phyloP scores from a whole-genome alignment of 345 rosid species.

The Camelina sativa region DNA sequence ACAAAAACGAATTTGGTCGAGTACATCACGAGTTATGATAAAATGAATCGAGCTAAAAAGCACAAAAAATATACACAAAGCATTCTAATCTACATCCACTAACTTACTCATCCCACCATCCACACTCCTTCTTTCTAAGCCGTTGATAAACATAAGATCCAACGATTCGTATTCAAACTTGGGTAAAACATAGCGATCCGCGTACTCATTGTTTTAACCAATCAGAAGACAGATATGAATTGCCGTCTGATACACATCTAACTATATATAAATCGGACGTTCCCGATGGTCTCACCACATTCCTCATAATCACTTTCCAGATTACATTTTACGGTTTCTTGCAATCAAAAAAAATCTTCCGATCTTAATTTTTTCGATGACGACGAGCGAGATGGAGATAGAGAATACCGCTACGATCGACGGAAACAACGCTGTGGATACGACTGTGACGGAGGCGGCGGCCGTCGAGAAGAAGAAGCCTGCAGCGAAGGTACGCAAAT shows the following conservation, averaged over 20 bases:
- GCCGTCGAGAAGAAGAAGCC: conserved; percentile 50
- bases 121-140: conserved; percentile 19
- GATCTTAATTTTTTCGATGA: too few relatives aligned
- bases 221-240: conserved; percentile 51
- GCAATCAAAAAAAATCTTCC: background rate
- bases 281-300: conserved; percentile 21
- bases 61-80: conserved; percentile 55
- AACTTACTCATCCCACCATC: conserved; percentile 15
- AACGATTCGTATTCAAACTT: conserved; percentile 65
- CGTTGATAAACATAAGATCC: conserved; percentile 60
- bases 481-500: conserved; percentile 42
- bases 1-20: conserved; percentile 38
- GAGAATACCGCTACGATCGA: conserved; percentile 38
- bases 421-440: conserved; percentile 8
- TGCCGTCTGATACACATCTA: conserved; percentile 40
- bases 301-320: background rate
- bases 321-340: background rate
- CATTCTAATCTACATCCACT: conserved; percentile 38
- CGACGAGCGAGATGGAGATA: conserved; percentile 2
- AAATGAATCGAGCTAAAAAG: conserved; percentile 60
- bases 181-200: conserved; percentile 47
- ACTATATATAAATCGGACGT: conserved; percentile 63
- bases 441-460: conserved; percentile 27
- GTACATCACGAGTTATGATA: conserved; percentile 40
- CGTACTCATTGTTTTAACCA: conserved; percentile 53